Evolutionary conservation across 306 rosid species (phyloP).

Genomic region (Datisca glomerata): DNA sequence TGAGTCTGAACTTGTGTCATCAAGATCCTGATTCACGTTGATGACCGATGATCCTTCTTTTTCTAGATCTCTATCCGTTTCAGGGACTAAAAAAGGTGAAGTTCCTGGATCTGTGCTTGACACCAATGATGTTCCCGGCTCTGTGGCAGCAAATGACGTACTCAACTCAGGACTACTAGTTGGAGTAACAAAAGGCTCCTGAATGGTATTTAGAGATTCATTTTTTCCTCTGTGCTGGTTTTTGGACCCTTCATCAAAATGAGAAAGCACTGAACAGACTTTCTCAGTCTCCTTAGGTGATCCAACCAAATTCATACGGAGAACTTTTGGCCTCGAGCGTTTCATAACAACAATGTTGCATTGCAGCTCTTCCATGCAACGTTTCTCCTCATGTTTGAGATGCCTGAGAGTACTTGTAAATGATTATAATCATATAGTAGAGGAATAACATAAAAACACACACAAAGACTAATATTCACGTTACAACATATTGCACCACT

Average conservation of each 20-base stretch:
- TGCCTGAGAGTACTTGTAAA: conserved; percentile 34
- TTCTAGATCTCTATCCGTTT: conserved; percentile 49
- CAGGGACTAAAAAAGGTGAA: conserved; percentile 73
- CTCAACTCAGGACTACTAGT: conserved; percentile 94
- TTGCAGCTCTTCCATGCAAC: conserved; percentile 95
- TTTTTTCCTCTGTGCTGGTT: conserved; percentile 34
- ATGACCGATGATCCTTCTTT: conserved; percentile 40
- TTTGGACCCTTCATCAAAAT: conserved; percentile 37
- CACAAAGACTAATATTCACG: background rate
- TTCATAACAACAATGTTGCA: conserved; percentile 97
- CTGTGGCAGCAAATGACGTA: conserved; percentile 82
- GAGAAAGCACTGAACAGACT: conserved; percentile 31
- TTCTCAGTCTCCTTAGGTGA: conserved; percentile 43
- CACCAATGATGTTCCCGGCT: conserved; percentile 81
- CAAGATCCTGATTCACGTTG: conserved; percentile 47
- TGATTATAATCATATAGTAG: background rate
- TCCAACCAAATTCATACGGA: conserved; percentile 85
- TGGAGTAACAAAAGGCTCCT: conserved; percentile 79
- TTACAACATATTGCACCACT: no score
- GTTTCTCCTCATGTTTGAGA: conserved; percentile 84
- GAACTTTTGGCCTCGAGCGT: conserved; percentile 89
- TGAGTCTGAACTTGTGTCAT: conserved; percentile 65
- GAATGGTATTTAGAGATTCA: conserved; percentile 34
- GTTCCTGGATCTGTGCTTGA: conserved; percentile 95
- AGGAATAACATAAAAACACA: background rate